These are phyloP conservation scores for Wickerhamomyces sydowiorum DNA, from an alignment of 805 yeast genomes.

Conservation along the genomic window DNA sequence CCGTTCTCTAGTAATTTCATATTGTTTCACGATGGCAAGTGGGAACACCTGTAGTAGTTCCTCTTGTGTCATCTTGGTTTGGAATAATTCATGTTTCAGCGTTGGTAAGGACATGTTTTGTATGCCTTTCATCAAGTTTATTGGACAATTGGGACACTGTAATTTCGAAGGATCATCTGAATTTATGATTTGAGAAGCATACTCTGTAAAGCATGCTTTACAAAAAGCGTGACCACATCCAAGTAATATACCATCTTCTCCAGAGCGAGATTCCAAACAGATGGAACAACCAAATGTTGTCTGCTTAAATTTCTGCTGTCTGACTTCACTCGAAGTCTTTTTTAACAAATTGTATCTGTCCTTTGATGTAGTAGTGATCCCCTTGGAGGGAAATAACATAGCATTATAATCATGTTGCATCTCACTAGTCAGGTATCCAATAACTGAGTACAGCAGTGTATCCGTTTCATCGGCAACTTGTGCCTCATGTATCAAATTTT, in stretches of 20 bases:
- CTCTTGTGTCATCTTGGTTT: conserved; percentile 31
- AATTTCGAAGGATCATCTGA: conserved; percentile 45
- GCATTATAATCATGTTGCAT: no score
- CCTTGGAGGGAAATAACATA: no score
- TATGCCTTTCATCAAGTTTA: conserved; percentile 14
- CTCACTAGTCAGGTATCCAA: no score
- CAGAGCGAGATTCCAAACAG: conserved; percentile 46
- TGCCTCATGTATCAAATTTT: conserved; percentile 28
- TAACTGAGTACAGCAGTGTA: conserved; percentile 35
- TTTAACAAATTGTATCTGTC: conserved; percentile 9
- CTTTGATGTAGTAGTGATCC: no score
- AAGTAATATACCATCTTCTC: conserved; percentile 29
- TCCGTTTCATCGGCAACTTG: conserved; percentile 21
- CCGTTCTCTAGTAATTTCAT: conserved; percentile 29
- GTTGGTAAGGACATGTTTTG: conserved; percentile 20
- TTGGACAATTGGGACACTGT: conserved; percentile 51
- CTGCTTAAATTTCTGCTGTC: conserved; percentile 24
- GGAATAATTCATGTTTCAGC: conserved; percentile 34
- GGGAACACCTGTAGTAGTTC: conserved; percentile 29
- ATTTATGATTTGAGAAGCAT: conserved; percentile 34
- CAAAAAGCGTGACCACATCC: conserved; percentile 49
- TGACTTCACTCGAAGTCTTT: conserved; percentile 20
- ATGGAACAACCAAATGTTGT: conserved; percentile 48
- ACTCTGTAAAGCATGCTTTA: conserved; percentile 36
- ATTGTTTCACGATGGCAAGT: conserved; percentile 29